phyloP scores from a whole-genome alignment of 2,329 filamentous ascomycete species.

The Aspergillus tamarii region DNA sequence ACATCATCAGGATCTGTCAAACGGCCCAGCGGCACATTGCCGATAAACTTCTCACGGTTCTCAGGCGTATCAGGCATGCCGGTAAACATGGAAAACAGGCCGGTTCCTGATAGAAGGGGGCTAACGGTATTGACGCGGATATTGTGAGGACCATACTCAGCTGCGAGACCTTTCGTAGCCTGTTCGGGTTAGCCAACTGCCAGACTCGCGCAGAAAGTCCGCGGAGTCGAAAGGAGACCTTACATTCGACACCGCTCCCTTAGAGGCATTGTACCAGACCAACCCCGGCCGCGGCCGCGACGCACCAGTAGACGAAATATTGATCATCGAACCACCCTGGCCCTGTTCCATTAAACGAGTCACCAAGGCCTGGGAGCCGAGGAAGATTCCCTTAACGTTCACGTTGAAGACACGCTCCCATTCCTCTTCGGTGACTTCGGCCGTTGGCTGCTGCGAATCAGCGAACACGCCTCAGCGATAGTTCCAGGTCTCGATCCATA shows the following conservation, averaged over 20 bases:
- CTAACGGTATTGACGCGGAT: conserved; percentile 75
- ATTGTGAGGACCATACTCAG: conserved; percentile 72
- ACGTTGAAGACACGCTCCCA: conserved; percentile 50
- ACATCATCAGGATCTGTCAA: conserved; percentile 61
- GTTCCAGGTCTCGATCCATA: background rate
- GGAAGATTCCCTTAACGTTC: conserved; percentile 49
- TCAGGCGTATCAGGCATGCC: conserved; percentile 50
- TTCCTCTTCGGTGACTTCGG: conserved; percentile 47
- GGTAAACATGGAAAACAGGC: conserved; percentile 55
- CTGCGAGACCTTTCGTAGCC: conserved; percentile 68
- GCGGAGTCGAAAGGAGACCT: conserved; percentile 2
- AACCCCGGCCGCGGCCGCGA: conserved; percentile 46
- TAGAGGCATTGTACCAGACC: conserved; percentile 52
- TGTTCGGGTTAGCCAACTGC: conserved; percentile 29
- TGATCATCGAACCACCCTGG: conserved; percentile 47
- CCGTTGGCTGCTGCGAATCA: conserved; percentile 35
- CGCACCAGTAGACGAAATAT: conserved; percentile 49
- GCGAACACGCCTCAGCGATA: background rate
- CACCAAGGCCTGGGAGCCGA: conserved; percentile 38
- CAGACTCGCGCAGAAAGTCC: background rate
- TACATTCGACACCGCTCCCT: conserved; percentile 50
- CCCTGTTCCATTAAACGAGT: conserved; percentile 43
- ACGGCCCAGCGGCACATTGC: conserved; percentile 48
- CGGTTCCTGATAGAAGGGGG: conserved; percentile 69
- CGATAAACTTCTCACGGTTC: conserved; percentile 48